Base-by-base conservation (phyloP, 2,329 filamentous ascomycete genomes). In the Coniochaeta ligniaria region DNA sequence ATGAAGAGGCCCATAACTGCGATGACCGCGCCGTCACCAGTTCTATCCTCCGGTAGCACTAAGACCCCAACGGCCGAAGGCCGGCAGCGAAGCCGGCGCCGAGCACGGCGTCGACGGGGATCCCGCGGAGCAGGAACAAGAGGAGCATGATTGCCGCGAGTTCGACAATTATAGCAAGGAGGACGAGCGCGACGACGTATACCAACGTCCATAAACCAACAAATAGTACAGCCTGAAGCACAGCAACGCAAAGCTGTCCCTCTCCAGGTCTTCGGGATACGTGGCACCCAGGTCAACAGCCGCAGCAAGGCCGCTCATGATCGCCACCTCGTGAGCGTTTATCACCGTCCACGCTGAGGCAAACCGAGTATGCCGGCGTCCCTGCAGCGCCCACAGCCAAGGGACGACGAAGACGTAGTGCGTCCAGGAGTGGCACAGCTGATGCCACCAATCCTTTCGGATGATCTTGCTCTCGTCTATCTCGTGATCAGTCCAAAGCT, bases 361-460 rank as follows among this genome's bases (percentile, higher is more conserved):
- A 68, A 84, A 90, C 24, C 79, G 76, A 0, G 88, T 91, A 57
- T 78, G 76, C 28, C 83, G 84, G 63, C 78, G 82, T 0, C 86
- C 87, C 64, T 92, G 87, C 3, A 92, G 79, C 26, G 88, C 82
- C 86, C 88, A 88, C 80, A 92, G 83, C 64, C 85, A 85, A 0
- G 88, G 88, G 1, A 92, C 86, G 1, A 88, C 85, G 36, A 84
- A 79, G 1, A 82, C 68, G 67, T 87, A 88, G 66, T 88, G 85
- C 36, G 83, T 83, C 80, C 80, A 88, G 3, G 79, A 77, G 66
- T 88, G 85, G 60, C 85, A 85, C 12, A 88, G 77, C 71, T 88
- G 85, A 68, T 88, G 85, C 85, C 86, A 88, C 84, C 84, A 88
- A 63, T 88, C 83, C 63, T 79, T 80, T 56, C 82, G 75, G 58